These are phyloP conservation scores for Oidiodendron maius DNA, from an alignment of 495 filamentous ascomycete species.

Conservation along the genomic window DNA sequence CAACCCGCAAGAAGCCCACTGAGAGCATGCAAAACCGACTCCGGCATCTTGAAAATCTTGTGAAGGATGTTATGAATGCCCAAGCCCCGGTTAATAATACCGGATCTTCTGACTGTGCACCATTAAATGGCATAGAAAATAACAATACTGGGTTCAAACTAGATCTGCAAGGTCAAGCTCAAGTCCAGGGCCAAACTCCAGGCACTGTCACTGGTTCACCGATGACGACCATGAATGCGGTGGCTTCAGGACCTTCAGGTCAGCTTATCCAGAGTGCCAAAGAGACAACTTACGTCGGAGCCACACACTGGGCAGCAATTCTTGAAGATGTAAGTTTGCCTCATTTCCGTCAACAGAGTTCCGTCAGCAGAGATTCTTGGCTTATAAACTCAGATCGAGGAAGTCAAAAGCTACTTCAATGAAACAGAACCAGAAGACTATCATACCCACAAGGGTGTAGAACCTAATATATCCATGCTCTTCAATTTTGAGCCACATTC, in stretches of 20 bases:
- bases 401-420: conserved; percentile 27
- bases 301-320: conserved; percentile 52
- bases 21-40: conserved; percentile 44
- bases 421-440: conserved; percentile 23
- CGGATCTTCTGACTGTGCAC: not conserved
- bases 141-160: too few relatives aligned
- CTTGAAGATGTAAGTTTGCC: conserved; percentile 33
- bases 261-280: conserved; percentile 17
- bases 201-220: too few relatives aligned
- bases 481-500: conserved; percentile 12
- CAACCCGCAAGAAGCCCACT: conserved; percentile 31
- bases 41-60: conserved; percentile 47
- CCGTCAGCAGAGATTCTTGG: conserved; percentile 22
- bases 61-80: conserved; percentile 23
- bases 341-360: conserved; percentile 27
- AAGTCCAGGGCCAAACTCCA: too few relatives aligned
- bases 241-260: conserved; percentile 12
- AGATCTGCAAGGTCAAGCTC: too few relatives aligned
- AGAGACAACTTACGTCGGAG: conserved; percentile 37
- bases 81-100: conserved; percentile 1
- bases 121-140: too few relatives aligned
- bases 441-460: conserved; percentile 20
- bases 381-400: conserved; percentile 27
- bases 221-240: too few relatives aligned
- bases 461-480: conserved; percentile 8